Conservation (phyloP, 2,329 filamentous ascomycete species). For the Dendryphion nanum region DNA sequence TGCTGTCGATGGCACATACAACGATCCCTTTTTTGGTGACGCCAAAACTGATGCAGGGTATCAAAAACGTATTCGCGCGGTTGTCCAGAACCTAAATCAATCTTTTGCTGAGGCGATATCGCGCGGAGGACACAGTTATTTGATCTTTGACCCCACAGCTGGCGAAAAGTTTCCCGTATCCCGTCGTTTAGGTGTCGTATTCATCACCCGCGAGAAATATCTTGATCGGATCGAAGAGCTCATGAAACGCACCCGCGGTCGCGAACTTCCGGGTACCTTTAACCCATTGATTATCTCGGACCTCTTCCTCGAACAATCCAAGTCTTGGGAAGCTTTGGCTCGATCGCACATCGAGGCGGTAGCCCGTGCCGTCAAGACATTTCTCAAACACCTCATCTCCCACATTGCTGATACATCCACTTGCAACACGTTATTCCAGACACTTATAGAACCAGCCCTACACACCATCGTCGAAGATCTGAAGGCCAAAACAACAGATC, state of each 20-base stretch:
- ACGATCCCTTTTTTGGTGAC: background rate
- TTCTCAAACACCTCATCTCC: conserved; percentile 35
- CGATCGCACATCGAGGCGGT: conserved; percentile 38
- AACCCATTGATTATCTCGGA: background rate
- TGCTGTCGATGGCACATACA: background rate
- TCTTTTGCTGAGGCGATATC: background rate
- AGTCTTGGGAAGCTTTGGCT: conserved; percentile 28
- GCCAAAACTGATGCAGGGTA: background rate
- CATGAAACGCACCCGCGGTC: background rate
- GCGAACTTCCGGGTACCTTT: background rate
- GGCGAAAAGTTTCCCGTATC: conserved; percentile 5
- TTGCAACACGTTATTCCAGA: conserved; percentile 33
- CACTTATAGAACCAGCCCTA: conserved; percentile 45
- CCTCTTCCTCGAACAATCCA: background rate
- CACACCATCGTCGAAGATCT: conserved; percentile 30
- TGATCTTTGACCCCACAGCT: too few relatives aligned
- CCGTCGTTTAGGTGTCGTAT: background rate
- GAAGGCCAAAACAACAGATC: conserved; percentile 42
- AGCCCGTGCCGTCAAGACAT: conserved; percentile 28
- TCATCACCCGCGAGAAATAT: background rate
- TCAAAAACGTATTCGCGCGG: too few relatives aligned
- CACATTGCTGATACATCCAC: conserved; percentile 44
- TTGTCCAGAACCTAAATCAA: background rate
- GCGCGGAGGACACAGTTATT: background rate
- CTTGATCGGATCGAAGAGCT: background rate